Percentiles rank a stretch among this genome's conserved stretches.
These are phyloP conservation scores for Penicilliopsis zonata DNA, from an alignment of 495 filamentous ascomycete species.

Conservation along the genomic window DNA sequence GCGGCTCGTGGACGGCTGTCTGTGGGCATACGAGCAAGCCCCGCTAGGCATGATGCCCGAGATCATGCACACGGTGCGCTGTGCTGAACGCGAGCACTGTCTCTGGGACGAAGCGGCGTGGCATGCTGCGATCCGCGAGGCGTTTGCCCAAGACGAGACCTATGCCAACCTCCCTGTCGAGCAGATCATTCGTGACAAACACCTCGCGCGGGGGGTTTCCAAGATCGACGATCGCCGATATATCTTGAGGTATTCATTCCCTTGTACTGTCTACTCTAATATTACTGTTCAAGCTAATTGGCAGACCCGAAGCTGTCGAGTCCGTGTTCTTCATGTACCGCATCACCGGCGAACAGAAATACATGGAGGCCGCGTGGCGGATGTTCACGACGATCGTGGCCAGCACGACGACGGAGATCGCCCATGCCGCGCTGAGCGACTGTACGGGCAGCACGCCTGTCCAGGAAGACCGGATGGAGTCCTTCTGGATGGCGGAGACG, in stretches of 20 bases:
- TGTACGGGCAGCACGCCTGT: conserved; percentile 5
- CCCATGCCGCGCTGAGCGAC: conserved; percentile 35
- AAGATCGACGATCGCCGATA: conserved; percentile 23
- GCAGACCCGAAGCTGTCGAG: conserved; percentile 43
- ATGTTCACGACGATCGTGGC: conserved; percentile 46
- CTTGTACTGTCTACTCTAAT: not conserved
- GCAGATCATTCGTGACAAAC: conserved; percentile 14
- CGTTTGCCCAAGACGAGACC: conserved; percentile 4
- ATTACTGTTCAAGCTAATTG: not conserved
- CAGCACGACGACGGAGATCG: conserved; percentile 35
- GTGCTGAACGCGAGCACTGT: conserved; percentile 19
- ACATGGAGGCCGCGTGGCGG: conserved; percentile 48
- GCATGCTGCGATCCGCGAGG: conserved; percentile 16
- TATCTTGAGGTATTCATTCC: conserved; percentile 10
- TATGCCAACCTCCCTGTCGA: conserved; percentile 5
- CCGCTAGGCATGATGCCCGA: conserved; percentile 36
- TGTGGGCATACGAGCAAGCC: conserved; percentile 54
- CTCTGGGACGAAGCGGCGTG: conserved; percentile 25
- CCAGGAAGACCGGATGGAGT: conserved; percentile 31
- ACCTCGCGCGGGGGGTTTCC: conserved; percentile 24
- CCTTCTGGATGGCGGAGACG: conserved; percentile 54
- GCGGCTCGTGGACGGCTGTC: conserved; percentile 70
- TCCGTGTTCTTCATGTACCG: conserved; percentile 53
- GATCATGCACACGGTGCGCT: conserved; percentile 21
- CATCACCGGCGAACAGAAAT: conserved; percentile 43